These are phyloP conservation scores for Bathelium albidoporum DNA, from an alignment of 495 filamentous ascomycete species.

Conservation along the genomic window DNA sequence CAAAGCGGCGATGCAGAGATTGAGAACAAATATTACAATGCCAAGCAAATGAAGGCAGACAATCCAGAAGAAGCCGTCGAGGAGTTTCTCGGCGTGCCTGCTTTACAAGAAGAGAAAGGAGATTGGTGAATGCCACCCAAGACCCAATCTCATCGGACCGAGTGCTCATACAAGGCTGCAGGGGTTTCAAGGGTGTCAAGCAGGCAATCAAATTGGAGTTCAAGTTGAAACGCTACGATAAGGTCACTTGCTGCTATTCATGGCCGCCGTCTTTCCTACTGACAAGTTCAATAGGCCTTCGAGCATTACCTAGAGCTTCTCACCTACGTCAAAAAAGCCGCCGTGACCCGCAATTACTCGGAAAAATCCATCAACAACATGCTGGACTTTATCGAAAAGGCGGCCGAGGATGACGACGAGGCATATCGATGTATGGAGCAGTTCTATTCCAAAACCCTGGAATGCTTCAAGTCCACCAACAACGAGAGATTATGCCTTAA, in stretches of 20 bases:
- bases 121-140: conserved; percentile 58
- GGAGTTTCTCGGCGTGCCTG: conserved; percentile 80
- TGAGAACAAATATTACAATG: conserved; percentile 99
- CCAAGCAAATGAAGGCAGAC: conserved; percentile 85
- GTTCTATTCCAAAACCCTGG: conserved; percentile 87
- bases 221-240: conserved; percentile 69
- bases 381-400: conserved; percentile 96
- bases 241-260: conserved; percentile 43
- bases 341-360: conserved; percentile 95
- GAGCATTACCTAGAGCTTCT: conserved; percentile 91
- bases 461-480: conserved; percentile 93
- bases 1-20: conserved; percentile 83
- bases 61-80: conserved; percentile 81
- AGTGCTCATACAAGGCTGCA: conserved; percentile 19
- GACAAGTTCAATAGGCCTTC: conserved; percentile 55
- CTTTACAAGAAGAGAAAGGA: conserved; percentile 77
- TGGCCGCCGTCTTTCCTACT: conserved; percentile 9
- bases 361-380: conserved; percentile 99
- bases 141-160: not conserved
- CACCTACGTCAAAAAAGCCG: conserved; percentile 93
- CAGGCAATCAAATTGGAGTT: conserved; percentile 97
- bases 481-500: conserved; percentile 97
- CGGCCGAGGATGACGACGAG: conserved; percentile 62
- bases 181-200: conserved; percentile 95
- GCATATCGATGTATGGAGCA: conserved; percentile 84